Percentiles rank a stretch among this genome's conserved stretches.
These are phyloP conservation scores for Talaromyces trachyspermus DNA, from an alignment of 495 filamentous ascomycete species.

Conservation along the genomic window DNA sequence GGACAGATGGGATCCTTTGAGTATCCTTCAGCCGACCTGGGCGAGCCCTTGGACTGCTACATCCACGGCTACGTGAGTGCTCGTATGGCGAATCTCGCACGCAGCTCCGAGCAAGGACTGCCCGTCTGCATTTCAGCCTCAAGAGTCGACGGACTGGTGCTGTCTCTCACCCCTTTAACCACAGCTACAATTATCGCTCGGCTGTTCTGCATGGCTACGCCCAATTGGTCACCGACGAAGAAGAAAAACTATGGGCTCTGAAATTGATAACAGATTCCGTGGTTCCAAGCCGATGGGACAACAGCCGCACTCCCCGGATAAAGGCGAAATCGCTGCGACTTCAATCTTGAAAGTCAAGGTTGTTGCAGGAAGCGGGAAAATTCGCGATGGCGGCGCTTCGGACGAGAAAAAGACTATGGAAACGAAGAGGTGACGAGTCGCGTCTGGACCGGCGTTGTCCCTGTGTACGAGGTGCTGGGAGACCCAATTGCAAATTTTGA, in stretches of 20 bases:
- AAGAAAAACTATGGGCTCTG: constrained; percentile 81
- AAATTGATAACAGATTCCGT: constrained; percentile 71
- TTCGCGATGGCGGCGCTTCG: constrained; percentile 57
- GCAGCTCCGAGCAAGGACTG: constrained; percentile 46
- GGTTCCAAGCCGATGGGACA: constrained; percentile 58
- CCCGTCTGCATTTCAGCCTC: constrained; percentile 61
- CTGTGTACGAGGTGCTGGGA: constrained; percentile 58
- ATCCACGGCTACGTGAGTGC: constrained; percentile 83
- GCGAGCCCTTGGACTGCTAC: constrained; percentile 69
- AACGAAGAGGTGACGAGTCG: constrained; percentile 50
- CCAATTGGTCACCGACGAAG: constrained; percentile 51
- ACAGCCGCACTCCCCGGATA: constrained; percentile 67
- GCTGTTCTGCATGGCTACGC: constrained; percentile 75
- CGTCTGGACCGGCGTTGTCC: constrained; percentile 83
- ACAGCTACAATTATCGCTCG: constrained; percentile 87
- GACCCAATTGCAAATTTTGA: constrained; percentile 58
- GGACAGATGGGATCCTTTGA: constrained; percentile 71
- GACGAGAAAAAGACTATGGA: constrained; percentile 64
- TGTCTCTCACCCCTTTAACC: constrained; percentile 68
- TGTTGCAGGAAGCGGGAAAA: constrained; percentile 69
- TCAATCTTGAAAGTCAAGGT: constrained; percentile 65
- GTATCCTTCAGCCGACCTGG: constrained; percentile 52
- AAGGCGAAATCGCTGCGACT: constrained; percentile 71
- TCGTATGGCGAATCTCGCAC: constrained; percentile 64
- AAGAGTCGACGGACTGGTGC: constrained; percentile 65